Evolutionary conservation across 768 basidiomycete genomes (phyloP), one percentile per base, ranked within the genome.

Genomic region (Suillus ampliporus): DNA sequence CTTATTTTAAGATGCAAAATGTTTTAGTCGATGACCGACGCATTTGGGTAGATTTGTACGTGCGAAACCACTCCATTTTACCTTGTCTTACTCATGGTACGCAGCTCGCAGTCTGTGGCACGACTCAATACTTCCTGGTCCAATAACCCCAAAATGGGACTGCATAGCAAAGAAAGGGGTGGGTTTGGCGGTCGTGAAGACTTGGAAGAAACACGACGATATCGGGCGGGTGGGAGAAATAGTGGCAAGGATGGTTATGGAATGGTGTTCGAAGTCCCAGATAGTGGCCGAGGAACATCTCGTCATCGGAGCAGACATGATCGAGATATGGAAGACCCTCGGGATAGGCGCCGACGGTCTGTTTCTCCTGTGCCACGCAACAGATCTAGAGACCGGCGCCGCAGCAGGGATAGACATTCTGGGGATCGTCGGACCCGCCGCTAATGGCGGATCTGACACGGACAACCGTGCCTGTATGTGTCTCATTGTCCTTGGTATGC

Each of bases 1-100:
- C 94, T 10, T 99, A 99, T 76, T 96, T 99, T 80, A 99, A 99
- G 76, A 99, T 99, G 97, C 97, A 99, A 74, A 99, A 99, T 69
- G 97, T 99, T 0, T 80, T 99, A 13, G 92, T 99, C 14, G 97
- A 99, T 72, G 97, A 99, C 76, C 86, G 95, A 15, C 87, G 97
- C 14, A 99, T 99, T 70, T 99, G 97, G 94, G 97, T 99, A 65
- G 97, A 99, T 77, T 99, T 99, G 91, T 96, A 69, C 64, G 91
- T 82, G 54, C 54, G 17, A 56, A 56, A 38, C 38, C 10, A 40
- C n/a, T 41, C 48, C 52, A 60, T 58, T 53, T 38, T 38, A 11
- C 53, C 51, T 35, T 58, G 54, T 59, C 5, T 26, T 54, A 52
- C 17, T 70, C 53, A 74, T 69, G 57, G 47, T 65, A 31, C 64